Base-by-base conservation (phyloP, 1,284 basidiomycete genomes). In the Ganoderma sinense region DNA sequence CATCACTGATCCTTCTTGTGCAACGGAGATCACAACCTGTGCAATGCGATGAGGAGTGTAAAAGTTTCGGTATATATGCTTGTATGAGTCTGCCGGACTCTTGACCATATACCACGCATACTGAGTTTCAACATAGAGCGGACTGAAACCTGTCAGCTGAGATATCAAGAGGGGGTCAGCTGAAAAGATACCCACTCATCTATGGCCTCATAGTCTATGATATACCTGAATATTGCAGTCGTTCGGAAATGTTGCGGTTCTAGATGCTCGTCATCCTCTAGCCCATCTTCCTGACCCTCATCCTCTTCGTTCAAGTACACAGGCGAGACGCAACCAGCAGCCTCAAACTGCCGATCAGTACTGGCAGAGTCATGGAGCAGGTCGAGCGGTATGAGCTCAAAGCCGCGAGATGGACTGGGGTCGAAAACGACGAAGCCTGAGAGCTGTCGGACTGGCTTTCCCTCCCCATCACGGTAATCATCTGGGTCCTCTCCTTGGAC, bases 91-190 rank as follows among this genome's bases (percentile, higher is more conserved):
- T 2, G 85, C 82, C 0, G 91, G 88, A 1, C 69, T 74, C 16
- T 81, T 78, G 26, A 93, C 79, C 39, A 87, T 85, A 75, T 93
- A 93, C 84, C 86, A 89, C 0, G 89, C 89, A 69, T 82, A 83
- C 33, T 82, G 72, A 0, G 92, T 92, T 73, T 91, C 86, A 16
- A 93, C 82, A 66, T 84, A 91, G 11, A 92, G 77, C 0, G 89
- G 85, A 20, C 92, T 93, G 14, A 29, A 6, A 26, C 23, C 23
- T 26, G 48, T 26, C 67, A 40, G 62, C 13, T 23, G 41, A 40
- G 31, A 62, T 39, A 67, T 41, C 33, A 40, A 16, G 39, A 64
- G 31, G 33, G 7, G 64, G 55, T 13, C 29, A 67, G 65, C 43
- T 65, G 60, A 39, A 63, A 64, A 33, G 53, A 63, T 1, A 74